Evolutionary conservation across 2,329 filamentous ascomycete genomes (phyloP).

Genomic region (Hymenoscyphus fraxineus): DNA sequence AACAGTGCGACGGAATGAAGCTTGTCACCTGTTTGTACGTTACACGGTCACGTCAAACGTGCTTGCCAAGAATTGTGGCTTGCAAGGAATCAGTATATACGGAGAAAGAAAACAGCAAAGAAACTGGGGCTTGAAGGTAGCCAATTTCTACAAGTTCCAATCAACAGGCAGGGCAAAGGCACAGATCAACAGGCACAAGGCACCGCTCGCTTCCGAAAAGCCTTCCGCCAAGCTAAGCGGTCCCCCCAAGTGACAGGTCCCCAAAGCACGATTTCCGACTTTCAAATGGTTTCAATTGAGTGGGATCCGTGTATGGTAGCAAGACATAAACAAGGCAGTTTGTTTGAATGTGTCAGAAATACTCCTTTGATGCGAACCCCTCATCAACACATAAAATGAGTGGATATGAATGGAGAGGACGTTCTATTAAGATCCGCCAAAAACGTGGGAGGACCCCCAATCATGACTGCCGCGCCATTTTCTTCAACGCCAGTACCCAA

Average conservation of each 20-base stretch:
- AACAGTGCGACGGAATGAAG: not conserved
- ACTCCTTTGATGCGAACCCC: not conserved
- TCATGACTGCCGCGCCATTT: not conserved
- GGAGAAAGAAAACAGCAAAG: not conserved
- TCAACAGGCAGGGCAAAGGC: not conserved
- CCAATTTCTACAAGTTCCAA: not conserved
- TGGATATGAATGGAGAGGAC: not conserved
- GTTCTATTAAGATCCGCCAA: not conserved
- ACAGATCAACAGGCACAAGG: slow-evolving; percentile 2
- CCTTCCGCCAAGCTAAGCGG: not conserved
- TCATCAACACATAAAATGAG: not conserved
- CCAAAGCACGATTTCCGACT: not conserved
- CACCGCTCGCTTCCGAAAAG: not conserved
- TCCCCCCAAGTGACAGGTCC: not conserved
- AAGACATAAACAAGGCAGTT: not conserved
- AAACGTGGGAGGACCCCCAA: not conserved
- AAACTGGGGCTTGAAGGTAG: not conserved
- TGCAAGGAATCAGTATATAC: not conserved
- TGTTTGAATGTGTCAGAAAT: slow-evolving; percentile 2
- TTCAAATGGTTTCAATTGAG: not conserved
- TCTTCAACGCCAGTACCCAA: not conserved
- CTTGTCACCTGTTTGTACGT: not conserved
- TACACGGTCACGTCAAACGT: not conserved
- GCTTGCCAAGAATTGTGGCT: not conserved
- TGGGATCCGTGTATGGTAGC: not conserved